A percentile compares a stretch with the other conserved stretches of the same genome.
Evolutionary conservation across 2,329 filamentous ascomycete genomes (phyloP).

Genomic region (Cercospora canescens): DNA sequence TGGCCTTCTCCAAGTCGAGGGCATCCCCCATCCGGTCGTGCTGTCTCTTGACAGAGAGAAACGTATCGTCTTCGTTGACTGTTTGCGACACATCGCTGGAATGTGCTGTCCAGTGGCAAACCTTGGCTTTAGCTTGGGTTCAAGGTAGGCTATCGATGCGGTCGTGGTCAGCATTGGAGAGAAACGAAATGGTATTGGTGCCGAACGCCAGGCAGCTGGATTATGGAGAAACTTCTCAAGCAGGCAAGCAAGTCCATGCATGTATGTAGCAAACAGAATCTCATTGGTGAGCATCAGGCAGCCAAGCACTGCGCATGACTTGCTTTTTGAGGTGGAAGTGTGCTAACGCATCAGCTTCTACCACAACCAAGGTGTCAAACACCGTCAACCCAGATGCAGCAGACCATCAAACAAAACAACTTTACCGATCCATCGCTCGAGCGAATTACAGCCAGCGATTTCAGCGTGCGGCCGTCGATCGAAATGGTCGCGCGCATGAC

Average conservation of each 20-base stretch:
- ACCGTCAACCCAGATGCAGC: not conserved
- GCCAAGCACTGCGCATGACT: not conserved
- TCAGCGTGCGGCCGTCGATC: not conserved
- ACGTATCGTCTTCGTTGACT: too few species aligned
- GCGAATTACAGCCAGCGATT: not conserved
- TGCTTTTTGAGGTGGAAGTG: not conserved
- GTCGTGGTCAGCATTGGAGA: too few species aligned
- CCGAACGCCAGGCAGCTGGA: not conserved
- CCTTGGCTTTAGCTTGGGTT: too few species aligned
- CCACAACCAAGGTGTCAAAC: not conserved
- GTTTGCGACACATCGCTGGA: too few species aligned
- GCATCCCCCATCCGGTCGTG: too few species aligned
- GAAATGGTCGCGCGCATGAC: not conserved
- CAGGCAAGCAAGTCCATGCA: not conserved
- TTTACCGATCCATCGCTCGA: not conserved
- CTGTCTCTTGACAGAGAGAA: too few species aligned
- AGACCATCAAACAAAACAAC: not conserved
- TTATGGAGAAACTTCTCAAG: not conserved
- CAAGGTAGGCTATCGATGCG: too few species aligned
- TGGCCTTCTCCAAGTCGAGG: too few species aligned
- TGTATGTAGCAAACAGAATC: not conserved
- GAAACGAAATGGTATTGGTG: not conserved
- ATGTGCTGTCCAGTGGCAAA: too few species aligned
- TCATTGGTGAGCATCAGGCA: not conserved
- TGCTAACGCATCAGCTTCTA: not conserved